Percentiles rank a stretch among this genome's conserved stretches.
Conservation (phyloP, 2,329 filamentous ascomycete genomes). For the Calonectria honghensis region DNA sequence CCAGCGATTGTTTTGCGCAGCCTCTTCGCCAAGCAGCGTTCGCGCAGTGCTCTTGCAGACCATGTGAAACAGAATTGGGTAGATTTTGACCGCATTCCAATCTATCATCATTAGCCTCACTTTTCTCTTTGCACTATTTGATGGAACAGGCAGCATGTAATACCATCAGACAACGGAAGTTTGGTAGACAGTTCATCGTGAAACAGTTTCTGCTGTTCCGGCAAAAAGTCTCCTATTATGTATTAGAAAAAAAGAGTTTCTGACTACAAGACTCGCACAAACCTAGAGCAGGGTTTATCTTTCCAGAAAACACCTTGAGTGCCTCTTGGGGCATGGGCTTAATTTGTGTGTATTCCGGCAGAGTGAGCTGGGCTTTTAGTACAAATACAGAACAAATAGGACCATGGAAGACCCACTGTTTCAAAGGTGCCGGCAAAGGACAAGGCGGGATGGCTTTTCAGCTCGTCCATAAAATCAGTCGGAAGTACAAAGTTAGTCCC, state of each 20-base stretch:
- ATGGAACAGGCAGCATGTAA: neutral
- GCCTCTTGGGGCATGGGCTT: neutral
- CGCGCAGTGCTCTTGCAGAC: constrained; percentile 5
- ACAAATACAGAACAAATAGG: neutral
- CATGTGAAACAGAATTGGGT: constrained; percentile 1
- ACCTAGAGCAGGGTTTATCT: neutral
- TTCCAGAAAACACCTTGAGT: neutral
- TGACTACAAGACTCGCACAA: neutral
- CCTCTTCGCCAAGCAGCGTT: neutral
- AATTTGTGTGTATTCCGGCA: neutral
- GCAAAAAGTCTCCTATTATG: neutral
- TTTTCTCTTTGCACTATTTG: no score
- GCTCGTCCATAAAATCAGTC: neutral
- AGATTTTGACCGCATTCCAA: constrained; percentile 10
- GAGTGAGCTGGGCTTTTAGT: neutral
- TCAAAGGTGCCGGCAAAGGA: neutral
- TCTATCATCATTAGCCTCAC: neutral
- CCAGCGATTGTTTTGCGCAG: neutral
- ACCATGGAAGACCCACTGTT: neutral
- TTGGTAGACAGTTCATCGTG: neutral
- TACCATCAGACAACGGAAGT: neutral
- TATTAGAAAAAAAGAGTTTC: neutral
- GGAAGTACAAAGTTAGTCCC: neutral
- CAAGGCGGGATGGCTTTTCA: neutral
- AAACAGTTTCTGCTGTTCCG: neutral